A percentile compares a stretch with the other conserved stretches of the same genome.
Evolutionary conservation across 129 eudicot genomes (phyloP).

Genomic region (Logfia minima): DNA sequence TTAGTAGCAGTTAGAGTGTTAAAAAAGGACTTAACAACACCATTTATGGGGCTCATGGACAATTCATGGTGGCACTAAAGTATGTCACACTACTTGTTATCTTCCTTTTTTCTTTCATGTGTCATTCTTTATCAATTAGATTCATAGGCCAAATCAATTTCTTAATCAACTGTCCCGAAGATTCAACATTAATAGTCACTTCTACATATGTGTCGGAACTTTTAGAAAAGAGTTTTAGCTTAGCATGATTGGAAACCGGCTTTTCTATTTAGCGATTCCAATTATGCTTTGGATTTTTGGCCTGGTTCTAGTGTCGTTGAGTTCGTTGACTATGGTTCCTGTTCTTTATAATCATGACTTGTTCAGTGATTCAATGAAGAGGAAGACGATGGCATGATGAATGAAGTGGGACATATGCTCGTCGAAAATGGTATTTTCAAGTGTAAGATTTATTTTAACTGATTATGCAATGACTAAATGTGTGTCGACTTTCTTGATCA

Average conservation of each 20-base stretch:
- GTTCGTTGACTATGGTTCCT: constrained; percentile 54
- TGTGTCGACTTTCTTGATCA: background rate
- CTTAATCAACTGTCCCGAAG: constrained; percentile 68
- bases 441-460: background rate
- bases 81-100: constrained; percentile 65
- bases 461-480: background rate
- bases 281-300: constrained; percentile 89
- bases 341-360: constrained; percentile 75
- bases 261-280: constrained; percentile 65
- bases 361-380: constrained; percentile 24
- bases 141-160: constrained; percentile 78
- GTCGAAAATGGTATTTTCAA: background rate
- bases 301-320: constrained; percentile 68
- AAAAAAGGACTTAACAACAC: constrained; percentile 70
- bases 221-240: constrained; percentile 68
- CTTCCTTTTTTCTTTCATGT: constrained; percentile 81
- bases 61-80: constrained; percentile 74
- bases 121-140: constrained; percentile 73
- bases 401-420: constrained; percentile 9
- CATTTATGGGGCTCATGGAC: constrained; percentile 81
- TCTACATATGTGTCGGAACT: constrained; percentile 61
- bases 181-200: constrained; percentile 33
- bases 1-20: constrained; percentile 84
- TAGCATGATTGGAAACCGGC: constrained; percentile 65
- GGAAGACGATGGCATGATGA: constrained; percentile 18